A percentile compares a stretch with the other conserved stretches of the same genome.
These are phyloP conservation scores for Penicillium hordei DNA, from an alignment of 2,329 filamentous ascomycete genomes.

Conservation along the genomic window DNA sequence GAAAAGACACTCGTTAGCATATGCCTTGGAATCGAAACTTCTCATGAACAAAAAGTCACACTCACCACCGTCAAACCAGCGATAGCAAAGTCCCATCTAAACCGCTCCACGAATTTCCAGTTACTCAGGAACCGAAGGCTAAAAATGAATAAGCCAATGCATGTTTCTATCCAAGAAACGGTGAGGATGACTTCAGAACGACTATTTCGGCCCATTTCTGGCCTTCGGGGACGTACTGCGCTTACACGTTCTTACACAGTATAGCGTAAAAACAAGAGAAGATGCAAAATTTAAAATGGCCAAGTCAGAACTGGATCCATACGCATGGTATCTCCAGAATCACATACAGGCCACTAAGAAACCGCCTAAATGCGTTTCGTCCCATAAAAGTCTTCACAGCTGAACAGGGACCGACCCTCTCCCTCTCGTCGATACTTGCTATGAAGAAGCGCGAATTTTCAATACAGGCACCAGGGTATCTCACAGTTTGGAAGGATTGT, in stretches of 20 bases:
- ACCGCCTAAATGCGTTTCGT: not conserved
- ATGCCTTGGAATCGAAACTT: not conserved
- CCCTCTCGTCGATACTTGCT: too few relatives aligned
- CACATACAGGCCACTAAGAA: not conserved
- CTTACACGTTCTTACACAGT: not conserved
- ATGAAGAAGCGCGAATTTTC: not conserved
- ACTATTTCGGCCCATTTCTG: conserved; percentile 3
- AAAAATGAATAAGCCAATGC: conserved; percentile 18
- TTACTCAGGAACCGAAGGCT: conserved; percentile 21
- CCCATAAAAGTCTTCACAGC: not conserved
- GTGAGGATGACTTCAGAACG: conserved; percentile 8
- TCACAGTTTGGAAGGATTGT: not conserved
- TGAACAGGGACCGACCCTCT: not conserved
- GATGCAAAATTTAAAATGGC: not conserved
- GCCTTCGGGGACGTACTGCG: not conserved
- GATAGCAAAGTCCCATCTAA: conserved; percentile 21
- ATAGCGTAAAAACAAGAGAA: not conserved
- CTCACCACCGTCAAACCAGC: conserved; percentile 19
- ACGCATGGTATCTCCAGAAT: not conserved
- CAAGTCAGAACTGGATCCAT: not conserved
- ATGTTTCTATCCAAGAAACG: conserved; percentile 20
- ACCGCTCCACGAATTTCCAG: conserved; percentile 14
- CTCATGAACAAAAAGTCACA: not conserved
- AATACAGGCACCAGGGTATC: not conserved
- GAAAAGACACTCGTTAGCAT: not conserved